Evolutionary conservation across 306 rosid species (phyloP).

Genomic region (Vigna mungo): DNA sequence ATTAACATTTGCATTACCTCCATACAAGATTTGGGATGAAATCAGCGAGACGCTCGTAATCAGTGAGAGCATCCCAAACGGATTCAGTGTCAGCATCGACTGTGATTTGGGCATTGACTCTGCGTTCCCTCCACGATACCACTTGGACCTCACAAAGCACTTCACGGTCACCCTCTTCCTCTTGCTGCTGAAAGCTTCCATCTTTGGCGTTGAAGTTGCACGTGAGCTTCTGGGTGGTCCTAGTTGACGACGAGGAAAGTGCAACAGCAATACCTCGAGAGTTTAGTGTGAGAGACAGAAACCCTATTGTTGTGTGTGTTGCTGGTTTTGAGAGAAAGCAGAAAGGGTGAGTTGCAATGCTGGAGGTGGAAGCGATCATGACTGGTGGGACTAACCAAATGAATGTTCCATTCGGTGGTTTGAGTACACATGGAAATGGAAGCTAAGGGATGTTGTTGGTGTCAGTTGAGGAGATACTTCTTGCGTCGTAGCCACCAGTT

Average conservation of each 20-base stretch:
- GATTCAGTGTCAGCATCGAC: slow-evolving; percentile 74
- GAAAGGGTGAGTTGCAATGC: slow-evolving; percentile 44
- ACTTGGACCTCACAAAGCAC: slow-evolving; percentile 83
- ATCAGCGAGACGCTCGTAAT: slow-evolving; percentile 89
- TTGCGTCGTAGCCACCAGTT: slow-evolving; percentile 38
- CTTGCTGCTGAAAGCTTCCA: slow-evolving; percentile 20
- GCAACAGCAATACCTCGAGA: slow-evolving; percentile 32
- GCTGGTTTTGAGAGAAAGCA: slow-evolving; percentile 24
- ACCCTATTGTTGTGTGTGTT: slow-evolving; percentile 25
- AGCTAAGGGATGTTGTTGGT: not conserved
- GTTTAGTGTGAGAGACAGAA: slow-evolving; percentile 19
- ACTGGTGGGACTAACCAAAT: not conserved
- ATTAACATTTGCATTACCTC: slow-evolving; percentile 54
- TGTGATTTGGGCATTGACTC: slow-evolving; percentile 63
- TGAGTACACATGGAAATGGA: not conserved
- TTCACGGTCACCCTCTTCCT: slow-evolving; percentile 46
- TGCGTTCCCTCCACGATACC: slow-evolving; percentile 88
- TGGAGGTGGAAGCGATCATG: slow-evolving; percentile 34
- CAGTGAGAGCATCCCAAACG: slow-evolving; percentile 88
- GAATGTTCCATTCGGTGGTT: slow-evolving; percentile 15
- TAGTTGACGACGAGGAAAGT: slow-evolving; percentile 42
- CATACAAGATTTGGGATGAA: slow-evolving; percentile 91
- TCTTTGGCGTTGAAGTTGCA: slow-evolving; percentile 40
- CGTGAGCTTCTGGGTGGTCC: slow-evolving; percentile 43
- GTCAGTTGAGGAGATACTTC: slow-evolving; percentile 25